phyloP scores from a whole-genome alignment of 148 eudicot species.

The Rhododendron williamsianum region DNA sequence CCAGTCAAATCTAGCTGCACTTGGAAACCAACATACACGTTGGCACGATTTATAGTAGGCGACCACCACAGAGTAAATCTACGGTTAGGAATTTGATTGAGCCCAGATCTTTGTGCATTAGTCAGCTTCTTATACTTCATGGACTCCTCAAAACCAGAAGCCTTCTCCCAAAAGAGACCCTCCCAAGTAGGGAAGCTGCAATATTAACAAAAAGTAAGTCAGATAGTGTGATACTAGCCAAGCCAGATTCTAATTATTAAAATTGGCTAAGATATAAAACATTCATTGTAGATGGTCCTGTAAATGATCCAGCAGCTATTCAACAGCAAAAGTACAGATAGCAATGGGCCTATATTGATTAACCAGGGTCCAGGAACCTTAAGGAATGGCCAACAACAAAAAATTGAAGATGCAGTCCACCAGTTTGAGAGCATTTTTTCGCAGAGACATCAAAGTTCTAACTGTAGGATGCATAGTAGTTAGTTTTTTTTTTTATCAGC shows the following conservation, averaged over 20 bases:
- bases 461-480: neutral
- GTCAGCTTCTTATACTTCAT: slow-evolving; percentile 98
- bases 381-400: neutral
- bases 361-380: neutral
- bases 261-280: neutral
- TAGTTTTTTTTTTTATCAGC: neutral
- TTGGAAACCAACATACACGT: slow-evolving; percentile 99
- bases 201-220: slow-evolving; percentile 13
- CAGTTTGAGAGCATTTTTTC: neutral
- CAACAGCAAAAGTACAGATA: neutral
- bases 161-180: slow-evolving; percentile 99
- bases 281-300: neutral
- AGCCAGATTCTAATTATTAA: neutral
- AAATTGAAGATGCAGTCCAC: neutral
- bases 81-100: slow-evolving; percentile 97
- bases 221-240: neutral
- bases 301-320: neutral
- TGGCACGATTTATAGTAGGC: slow-evolving; percentile 95
- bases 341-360: neutral
- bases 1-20: slow-evolving; percentile 99
- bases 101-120: slow-evolving; percentile 97
- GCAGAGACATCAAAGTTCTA: too few relatives aligned
- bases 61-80: slow-evolving; percentile 99
- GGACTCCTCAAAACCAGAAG: slow-evolving; percentile 99
- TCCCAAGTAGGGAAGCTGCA: slow-evolving; percentile 98